Conservation (phyloP, 139 green algal genomes). For the Bryopsis sp. region DNA sequence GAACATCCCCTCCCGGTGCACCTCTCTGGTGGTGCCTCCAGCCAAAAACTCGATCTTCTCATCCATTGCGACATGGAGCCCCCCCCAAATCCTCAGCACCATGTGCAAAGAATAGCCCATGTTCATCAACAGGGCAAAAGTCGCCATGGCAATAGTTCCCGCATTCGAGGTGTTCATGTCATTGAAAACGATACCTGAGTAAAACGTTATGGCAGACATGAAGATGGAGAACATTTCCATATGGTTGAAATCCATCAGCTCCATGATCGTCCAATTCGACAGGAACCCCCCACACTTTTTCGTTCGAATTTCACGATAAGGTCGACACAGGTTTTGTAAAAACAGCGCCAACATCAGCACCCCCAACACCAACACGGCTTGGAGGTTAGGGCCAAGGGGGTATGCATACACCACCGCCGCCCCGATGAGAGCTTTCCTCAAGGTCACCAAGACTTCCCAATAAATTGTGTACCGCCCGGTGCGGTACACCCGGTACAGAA, state of each 20-base stretch:
- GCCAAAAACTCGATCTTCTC: slow-evolving; percentile 4
- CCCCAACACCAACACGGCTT: background rate
- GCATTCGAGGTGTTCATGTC: background rate
- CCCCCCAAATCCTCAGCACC: background rate
- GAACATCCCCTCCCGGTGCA: no score
- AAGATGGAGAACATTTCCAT: slow-evolving; percentile 4
- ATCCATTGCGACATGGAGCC: background rate
- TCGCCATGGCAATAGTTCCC: background rate
- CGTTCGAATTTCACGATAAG: background rate
- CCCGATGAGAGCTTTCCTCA: background rate
- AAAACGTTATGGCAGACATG: background rate
- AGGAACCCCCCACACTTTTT: background rate
- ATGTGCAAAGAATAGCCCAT: background rate
- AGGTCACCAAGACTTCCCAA: background rate
- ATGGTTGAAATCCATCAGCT: no score
- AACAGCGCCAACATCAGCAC: background rate
- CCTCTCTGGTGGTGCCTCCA: no score
- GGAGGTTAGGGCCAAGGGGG: background rate
- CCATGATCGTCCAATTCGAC: no score
- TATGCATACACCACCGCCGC: background rate
- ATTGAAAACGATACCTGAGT: slow-evolving; percentile 8
- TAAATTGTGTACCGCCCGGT: background rate
- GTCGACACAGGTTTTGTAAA: background rate
- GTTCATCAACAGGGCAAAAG: background rate
- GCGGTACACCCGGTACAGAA: slow-evolving; percentile 11